These are phyloP conservation scores for Hemileccinum rubropunctum DNA, from an alignment of 768 basidiomycete species.

Conservation along the genomic window DNA sequence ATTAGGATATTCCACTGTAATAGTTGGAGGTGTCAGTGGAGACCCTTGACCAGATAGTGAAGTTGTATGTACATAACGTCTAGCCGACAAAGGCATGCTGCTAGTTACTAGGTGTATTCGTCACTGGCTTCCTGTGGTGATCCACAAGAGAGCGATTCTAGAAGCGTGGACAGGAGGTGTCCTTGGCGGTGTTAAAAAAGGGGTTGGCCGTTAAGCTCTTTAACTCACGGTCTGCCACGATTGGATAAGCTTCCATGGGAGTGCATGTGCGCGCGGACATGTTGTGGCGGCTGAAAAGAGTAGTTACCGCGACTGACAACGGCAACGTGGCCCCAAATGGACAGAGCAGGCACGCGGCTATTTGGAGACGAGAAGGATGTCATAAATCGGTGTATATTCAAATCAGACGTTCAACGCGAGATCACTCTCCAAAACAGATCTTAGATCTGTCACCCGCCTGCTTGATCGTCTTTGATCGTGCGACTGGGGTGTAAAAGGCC, in stretches of 20 bases:
- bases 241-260: slow-evolving; percentile 38
- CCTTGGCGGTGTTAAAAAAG: slow-evolving; percentile 26
- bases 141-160: slow-evolving; percentile 21
- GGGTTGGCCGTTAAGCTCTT: slow-evolving; percentile 42
- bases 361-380: slow-evolving; percentile 40
- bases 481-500: slow-evolving; percentile 45
- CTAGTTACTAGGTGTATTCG: too few relatives aligned
- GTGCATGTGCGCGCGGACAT: slow-evolving; percentile 30
- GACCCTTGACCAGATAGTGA: too few relatives aligned
- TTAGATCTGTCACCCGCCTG: slow-evolving; percentile 32
- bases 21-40: slow-evolving; percentile 6
- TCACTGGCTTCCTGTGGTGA: slow-evolving; percentile 21
- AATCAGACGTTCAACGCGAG: slow-evolving; percentile 42
- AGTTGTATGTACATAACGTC: too few relatives aligned
- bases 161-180: slow-evolving; percentile 14
- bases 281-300: slow-evolving; percentile 34
- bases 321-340: slow-evolving; percentile 45
- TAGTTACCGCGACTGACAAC: slow-evolving; percentile 43
- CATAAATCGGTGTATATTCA: slow-evolving; percentile 34
- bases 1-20: slow-evolving; percentile 19
- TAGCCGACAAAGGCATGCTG: too few relatives aligned
- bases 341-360: slow-evolving; percentile 55
- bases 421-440: slow-evolving; percentile 35
- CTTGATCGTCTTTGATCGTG: slow-evolving; percentile 67
- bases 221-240: slow-evolving; percentile 34